Evolutionary conservation across 352 stramenopile genomes (phyloP), one percentile per base, ranked within the genome.

Genomic region (Phytophthora agathidicida): DNA sequence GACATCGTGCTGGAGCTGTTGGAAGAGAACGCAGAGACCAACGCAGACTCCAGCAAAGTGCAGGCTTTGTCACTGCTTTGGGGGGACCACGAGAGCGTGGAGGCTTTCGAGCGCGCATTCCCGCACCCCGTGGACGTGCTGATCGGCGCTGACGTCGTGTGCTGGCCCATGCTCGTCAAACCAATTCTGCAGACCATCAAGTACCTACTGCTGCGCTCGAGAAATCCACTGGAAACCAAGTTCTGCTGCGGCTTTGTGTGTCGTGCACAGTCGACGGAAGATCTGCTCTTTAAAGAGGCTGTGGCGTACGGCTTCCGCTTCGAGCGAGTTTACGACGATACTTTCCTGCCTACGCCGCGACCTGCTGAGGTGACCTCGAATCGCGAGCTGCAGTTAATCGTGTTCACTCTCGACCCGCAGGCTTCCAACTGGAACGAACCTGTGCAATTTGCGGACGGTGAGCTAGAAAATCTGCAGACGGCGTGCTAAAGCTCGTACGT

Each of bases 151-250:
- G 80, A 92, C 49, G 83, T 91, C 19, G 76, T 91, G 24, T 88
- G 81, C 57, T 92, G 83, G 80, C 80, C 80, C 28, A 73, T 72
- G 16, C 71, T 89, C 20, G 72, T 92, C 11, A 78, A 83, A 32
- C 83, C 83, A n/a, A 76, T 91, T 38, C 58, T 92, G 22, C 75
- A 83, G 52, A 89, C 83, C 36, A 77, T 91, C 50, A 86, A 88
- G 56, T 65, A 88, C 46, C 50, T 88, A 58, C 53, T 88, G 47
- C 65, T 81, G 10, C 58, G 62, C 14, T 68, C 70, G 27, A 24
- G 20, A 10, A 43, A 68, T 7, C 70, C 80, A 10, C 46, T 88
- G 19, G 50, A 61, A 11, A 65, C 60, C 28, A 62, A 68, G 17
- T 89, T 89, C 38, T 87, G 76, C 49, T 88, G 77, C 28, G 80